These are phyloP conservation scores for Tuber borchii DNA, from an alignment of 495 filamentous ascomycete species.

Conservation along the genomic window DNA sequence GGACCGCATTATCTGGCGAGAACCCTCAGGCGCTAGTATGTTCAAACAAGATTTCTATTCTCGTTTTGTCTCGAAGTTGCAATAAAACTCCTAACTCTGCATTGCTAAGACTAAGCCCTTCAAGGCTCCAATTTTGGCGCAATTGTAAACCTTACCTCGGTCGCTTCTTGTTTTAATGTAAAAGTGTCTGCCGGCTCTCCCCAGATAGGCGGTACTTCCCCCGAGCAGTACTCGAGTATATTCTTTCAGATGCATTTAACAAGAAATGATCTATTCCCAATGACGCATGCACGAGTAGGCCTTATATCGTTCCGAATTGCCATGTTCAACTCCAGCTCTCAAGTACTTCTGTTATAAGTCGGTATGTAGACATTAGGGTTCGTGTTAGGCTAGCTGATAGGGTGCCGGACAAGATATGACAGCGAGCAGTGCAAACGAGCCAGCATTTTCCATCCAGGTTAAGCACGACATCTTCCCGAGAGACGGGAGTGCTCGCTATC, in stretches of 20 bases:
- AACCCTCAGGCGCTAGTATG: background rate
- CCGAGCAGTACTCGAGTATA: background rate
- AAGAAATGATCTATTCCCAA: background rate
- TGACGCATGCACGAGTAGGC: background rate
- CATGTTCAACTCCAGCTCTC: background rate
- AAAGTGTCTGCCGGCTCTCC: background rate
- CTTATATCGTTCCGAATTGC: background rate
- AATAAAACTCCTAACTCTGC: background rate
- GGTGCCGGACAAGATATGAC: background rate
- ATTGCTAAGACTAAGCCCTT: background rate
- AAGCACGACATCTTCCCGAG: background rate
- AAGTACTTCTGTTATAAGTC: background rate
- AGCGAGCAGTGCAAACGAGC: background rate
- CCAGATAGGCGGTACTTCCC: background rate
- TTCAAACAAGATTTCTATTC: background rate
- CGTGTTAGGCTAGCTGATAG: background rate
- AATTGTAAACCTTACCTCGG: background rate
- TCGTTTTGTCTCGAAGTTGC: background rate
- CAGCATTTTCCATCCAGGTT: background rate
- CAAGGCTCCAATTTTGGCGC: background rate
- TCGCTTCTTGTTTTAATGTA: background rate
- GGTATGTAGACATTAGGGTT: background rate
- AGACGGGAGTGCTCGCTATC: background rate
- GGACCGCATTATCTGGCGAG: background rate
- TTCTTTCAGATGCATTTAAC: background rate